These are phyloP conservation scores for Trematosphaeria pertusa DNA, from an alignment of 2,329 filamentous ascomycete species.

Conservation along the genomic window DNA sequence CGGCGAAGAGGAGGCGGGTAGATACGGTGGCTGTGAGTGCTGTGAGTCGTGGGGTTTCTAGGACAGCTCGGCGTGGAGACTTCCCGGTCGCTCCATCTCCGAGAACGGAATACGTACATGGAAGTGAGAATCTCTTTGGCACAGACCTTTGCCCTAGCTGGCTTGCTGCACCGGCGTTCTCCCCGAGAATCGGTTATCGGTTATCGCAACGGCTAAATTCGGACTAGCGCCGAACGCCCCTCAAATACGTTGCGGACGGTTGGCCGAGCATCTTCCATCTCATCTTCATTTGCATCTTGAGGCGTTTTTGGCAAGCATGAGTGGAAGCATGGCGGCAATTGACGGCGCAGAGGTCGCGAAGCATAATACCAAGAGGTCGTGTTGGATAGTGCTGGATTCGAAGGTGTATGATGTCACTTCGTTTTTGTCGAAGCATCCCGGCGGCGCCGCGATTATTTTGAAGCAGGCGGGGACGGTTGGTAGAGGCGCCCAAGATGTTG, in stretches of 20 bases:
- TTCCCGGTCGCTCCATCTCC: too few species aligned
- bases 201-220: not conserved
- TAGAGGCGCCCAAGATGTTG: too few species aligned
- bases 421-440: conserved; percentile 68
- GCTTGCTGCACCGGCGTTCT: too few species aligned
- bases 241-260: conserved; percentile 30
- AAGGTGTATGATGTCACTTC: conserved; percentile 72
- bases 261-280: conserved; percentile 17
- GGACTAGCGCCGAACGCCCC: conserved; percentile 8
- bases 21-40: conserved; percentile 11
- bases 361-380: conserved; percentile 44
- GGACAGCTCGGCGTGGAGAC: too few species aligned
- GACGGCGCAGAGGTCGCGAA: conserved; percentile 44
- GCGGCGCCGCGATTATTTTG: conserved; percentile 57
- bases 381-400: conserved; percentile 73
- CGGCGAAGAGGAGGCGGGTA: not conserved
- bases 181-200: not conserved
- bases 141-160: too few species aligned
- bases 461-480: conserved; percentile 54
- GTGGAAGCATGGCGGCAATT: conserved; percentile 28
- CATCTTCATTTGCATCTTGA: conserved; percentile 4
- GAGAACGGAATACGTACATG: too few species aligned
- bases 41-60: conserved; percentile 9
- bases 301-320: not conserved
- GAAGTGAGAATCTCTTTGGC: too few species aligned